These are phyloP conservation scores for Epichloe sylvatica DNA, from an alignment of 2,329 filamentous ascomycete genomes.

Conservation along the genomic window DNA sequence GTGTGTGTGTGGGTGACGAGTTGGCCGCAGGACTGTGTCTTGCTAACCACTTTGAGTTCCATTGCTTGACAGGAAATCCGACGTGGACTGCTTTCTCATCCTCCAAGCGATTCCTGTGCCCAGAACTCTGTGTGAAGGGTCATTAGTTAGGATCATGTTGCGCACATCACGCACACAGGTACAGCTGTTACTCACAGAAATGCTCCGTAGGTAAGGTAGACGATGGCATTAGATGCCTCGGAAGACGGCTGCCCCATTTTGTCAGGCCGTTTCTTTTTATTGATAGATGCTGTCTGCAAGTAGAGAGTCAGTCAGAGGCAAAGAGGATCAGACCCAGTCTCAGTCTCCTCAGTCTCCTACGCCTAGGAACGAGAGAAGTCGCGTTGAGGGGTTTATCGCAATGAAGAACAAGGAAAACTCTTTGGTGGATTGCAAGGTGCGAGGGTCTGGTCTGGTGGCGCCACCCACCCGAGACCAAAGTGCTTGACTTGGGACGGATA, in stretches of 20 bases:
- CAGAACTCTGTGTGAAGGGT: slow-evolving; percentile 34
- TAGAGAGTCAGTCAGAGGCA: not conserved
- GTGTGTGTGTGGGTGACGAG: slow-evolving; percentile 2
- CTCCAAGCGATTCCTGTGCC: slow-evolving; percentile 47
- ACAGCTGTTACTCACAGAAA: slow-evolving; percentile 49
- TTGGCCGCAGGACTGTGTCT: not conserved
- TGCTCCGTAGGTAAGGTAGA: slow-evolving; percentile 63
- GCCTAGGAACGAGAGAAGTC: too few relatives aligned
- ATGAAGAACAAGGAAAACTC: not conserved
- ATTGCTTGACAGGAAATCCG: slow-evolving; percentile 61
- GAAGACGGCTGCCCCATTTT: slow-evolving; percentile 63
- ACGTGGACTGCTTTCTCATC: slow-evolving; percentile 50
- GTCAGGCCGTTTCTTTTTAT: not conserved
- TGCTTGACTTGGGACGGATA: too few relatives aligned
- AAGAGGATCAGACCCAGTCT: not conserved
- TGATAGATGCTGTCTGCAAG: not conserved
- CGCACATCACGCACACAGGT: not conserved
- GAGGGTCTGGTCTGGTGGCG: too few relatives aligned
- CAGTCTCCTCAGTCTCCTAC: too few relatives aligned
- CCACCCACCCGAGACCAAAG: too few relatives aligned
- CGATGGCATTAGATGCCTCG: slow-evolving; percentile 67
- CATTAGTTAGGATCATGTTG: slow-evolving; percentile 1
- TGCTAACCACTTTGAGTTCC: slow-evolving; percentile 70
- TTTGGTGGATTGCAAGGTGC: not conserved
- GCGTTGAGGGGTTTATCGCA: not conserved